phyloP scores from a whole-genome alignment of 495 filamentous ascomycete species.

The Aspergillus baeticus region DNA sequence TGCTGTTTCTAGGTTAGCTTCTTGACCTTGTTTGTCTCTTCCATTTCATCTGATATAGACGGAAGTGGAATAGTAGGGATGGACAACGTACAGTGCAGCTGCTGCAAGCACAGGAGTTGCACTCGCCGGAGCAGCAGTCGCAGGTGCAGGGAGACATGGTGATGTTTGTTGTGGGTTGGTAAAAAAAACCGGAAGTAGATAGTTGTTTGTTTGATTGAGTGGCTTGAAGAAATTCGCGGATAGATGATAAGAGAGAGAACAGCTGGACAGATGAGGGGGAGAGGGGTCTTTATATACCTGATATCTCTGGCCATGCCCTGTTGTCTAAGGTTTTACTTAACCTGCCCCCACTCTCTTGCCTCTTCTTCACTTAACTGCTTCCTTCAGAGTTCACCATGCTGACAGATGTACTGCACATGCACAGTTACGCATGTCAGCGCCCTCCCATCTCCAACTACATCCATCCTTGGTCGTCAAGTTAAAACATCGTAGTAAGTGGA shows the following conservation, averaged over 20 bases:
- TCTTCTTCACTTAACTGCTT: neutral
- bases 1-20: constrained; percentile 12
- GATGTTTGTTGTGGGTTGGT: constrained; percentile 20
- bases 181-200: constrained; percentile 9
- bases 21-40: neutral
- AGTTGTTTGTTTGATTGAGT: neutral
- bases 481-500: neutral
- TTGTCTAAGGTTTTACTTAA: neutral
- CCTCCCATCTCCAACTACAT: too few species aligned
- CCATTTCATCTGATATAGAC: neutral
- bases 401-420: constrained; percentile 1
- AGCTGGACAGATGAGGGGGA: neutral
- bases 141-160: constrained; percentile 47
- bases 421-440: neutral
- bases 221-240: neutral
- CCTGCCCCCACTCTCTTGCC: neutral
- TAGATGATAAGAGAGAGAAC: neutral
- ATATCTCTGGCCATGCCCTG: neutral
- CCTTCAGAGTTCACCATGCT: neutral
- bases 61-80: neutral
- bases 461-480: too few species aligned
- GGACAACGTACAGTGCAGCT: constrained; percentile 34
- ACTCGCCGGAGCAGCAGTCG: constrained; percentile 45
- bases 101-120: constrained; percentile 43
- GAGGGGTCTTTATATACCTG: constrained; percentile 1